These are phyloP conservation scores for Penicillium sp. DNA, from an alignment of 2,329 filamentous ascomycete genomes.

Conservation along the genomic window DNA sequence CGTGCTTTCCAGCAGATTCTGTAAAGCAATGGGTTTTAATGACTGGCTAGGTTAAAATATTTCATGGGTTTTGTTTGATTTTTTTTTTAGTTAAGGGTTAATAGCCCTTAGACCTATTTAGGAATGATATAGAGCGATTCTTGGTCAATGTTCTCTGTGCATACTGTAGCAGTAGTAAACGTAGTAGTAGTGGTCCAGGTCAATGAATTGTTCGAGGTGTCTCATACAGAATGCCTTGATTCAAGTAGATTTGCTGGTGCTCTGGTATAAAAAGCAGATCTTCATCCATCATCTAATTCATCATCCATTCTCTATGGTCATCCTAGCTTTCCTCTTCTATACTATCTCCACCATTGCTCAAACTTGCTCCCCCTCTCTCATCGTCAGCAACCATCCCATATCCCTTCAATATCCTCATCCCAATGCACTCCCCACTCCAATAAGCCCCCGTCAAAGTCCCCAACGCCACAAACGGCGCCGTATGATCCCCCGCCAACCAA, in stretches of 20 bases:
- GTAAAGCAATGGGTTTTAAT: constrained; percentile 56
- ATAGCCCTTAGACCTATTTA: constrained; percentile 33
- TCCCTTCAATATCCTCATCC: neutral
- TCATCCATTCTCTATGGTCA: neutral
- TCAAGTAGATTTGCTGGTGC: neutral
- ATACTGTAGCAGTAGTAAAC: neutral
- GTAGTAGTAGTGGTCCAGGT: neutral
- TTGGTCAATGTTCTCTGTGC: constrained; percentile 7
- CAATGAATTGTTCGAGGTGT: neutral
- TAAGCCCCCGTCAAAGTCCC: constrained; percentile 91
- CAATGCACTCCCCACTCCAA: constrained; percentile 75
- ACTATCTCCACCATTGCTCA: neutral
- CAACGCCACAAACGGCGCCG: constrained; percentile 84
- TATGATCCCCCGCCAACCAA: constrained; percentile 92
- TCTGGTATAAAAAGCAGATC: neutral
- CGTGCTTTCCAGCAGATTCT: constrained; percentile 97
- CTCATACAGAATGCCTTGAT: neutral
- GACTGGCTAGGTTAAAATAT: constrained; percentile 30
- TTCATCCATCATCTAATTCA: neutral
- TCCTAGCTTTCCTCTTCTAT: neutral
- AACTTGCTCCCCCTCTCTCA: neutral
- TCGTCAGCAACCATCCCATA: neutral
- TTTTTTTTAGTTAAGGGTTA: constrained; percentile 37
- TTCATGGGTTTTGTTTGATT: constrained; percentile 18
- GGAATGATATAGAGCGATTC: constrained; percentile 37